phyloP scores from a whole-genome alignment of 2,329 filamentous ascomycete species.

The Colletotrichum navitas region DNA sequence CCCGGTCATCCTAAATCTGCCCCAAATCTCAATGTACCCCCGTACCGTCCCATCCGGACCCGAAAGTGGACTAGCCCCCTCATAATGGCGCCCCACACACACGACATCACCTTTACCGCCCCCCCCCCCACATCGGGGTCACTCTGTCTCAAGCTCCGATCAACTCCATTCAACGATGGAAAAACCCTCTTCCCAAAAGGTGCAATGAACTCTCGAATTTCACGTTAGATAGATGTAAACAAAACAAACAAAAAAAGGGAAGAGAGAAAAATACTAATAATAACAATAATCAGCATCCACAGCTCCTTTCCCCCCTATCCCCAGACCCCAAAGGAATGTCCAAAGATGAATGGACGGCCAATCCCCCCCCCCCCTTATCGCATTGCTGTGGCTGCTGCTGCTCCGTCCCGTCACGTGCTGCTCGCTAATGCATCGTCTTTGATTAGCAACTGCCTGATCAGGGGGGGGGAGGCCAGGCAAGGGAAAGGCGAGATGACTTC shows the following conservation, averaged over 20 bases:
- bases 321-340: no score
- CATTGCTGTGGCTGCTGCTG: neutral
- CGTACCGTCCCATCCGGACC: neutral
- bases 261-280: no score
- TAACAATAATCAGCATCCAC: no score
- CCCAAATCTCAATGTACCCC: slow-evolving; percentile 5
- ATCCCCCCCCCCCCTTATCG: neutral
- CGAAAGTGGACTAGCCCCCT: neutral
- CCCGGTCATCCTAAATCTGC: neutral
- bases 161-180: neutral
- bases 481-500: neutral
- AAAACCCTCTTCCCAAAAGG: no score
- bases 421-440: slow-evolving; percentile 9
- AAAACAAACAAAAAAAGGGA: no score
- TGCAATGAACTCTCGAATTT: no score
- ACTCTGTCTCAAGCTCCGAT: neutral
- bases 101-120: neutral
- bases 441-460: neutral
- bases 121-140: neutral
- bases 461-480: neutral
- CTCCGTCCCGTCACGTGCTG: slow-evolving; percentile 1
- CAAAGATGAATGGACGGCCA: neutral
- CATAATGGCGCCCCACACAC: neutral
- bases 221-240: no score
- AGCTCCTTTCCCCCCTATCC: no score